Percentiles rank a stretch among this genome's conserved stretches.
These are phyloP conservation scores for Citrus cavaleriei DNA, from an alignment of 345 rosid species.

Conservation along the genomic window DNA sequence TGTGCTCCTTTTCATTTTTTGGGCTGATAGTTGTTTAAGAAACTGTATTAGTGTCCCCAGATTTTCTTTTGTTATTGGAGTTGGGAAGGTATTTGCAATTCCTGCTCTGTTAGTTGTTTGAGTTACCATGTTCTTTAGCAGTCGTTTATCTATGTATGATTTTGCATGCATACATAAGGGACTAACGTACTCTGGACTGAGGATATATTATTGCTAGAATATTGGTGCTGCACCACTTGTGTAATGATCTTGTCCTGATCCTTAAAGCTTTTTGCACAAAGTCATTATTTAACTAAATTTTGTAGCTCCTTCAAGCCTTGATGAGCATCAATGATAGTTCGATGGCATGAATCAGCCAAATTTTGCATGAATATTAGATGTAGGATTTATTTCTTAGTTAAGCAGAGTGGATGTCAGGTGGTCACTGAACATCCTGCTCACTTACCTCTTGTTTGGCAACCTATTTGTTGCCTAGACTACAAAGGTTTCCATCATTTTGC, in stretches of 20 bases:
- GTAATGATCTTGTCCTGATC: background rate
- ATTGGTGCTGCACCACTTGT: background rate
- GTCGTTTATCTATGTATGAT: background rate
- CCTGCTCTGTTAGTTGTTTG: background rate
- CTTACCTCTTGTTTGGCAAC: background rate
- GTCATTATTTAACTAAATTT: background rate
- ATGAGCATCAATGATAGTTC: background rate
- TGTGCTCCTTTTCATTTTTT: background rate
- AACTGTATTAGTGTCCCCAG: background rate
- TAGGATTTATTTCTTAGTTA: background rate
- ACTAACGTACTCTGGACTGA: background rate
- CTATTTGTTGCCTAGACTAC: background rate
- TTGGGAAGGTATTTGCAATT: background rate
- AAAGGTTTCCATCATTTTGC: background rate
- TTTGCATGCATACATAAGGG: background rate
- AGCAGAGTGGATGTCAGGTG: background rate
- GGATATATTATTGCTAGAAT: background rate
- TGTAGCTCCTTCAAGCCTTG: background rate
- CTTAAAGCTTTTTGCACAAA: background rate
- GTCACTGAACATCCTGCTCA: background rate
- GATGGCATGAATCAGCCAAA: background rate
- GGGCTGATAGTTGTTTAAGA: background rate
- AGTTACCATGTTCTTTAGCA: background rate
- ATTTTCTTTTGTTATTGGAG: background rate
- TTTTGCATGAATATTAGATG: constrained; percentile 1